Base-by-base conservation (phyloP, 1,139 yeast genomes). In the Candida sojae region DNA sequence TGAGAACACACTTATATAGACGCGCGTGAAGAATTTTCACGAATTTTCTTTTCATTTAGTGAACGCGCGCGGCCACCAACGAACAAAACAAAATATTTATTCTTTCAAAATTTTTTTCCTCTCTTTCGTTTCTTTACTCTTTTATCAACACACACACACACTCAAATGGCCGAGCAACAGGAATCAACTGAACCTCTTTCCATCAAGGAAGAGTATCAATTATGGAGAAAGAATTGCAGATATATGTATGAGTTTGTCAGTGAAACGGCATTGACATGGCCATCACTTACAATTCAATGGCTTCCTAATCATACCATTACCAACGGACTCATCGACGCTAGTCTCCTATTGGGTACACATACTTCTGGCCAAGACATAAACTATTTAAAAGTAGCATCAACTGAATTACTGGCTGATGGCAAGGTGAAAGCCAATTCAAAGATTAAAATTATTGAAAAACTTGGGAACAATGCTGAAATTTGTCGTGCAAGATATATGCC, bases 401-500 rank as follows among this genome's bases (percentile, higher is more conserved):
- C 91, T 2, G 85, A 84, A 47, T 58, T 88, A n/a, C 96, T 96
- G 1, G 56, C 57, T 28, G 67, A 40, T 44, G 53, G 62, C 5
- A 59, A 55, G 2, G 64, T 33, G 11, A 64, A 69, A 52, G 64
- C 69, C 36, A 66, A 64, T 40, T 66, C 90, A 2, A 72, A 86
- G 50, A 75, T 90, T 44, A 84, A 80, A 55, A 82, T 88, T 42
- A 70, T 75, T 41, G 85, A 84, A 62, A 86, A 87, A 57, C 68
- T 67, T 49, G 70, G 67, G 51, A 79, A 77, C 55, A 61, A 64
- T 31, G 66, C 77, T 70, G 96, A 88, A 61, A 82, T 92, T 48
- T 89, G 91, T 60, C 76, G 92, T 54, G 96, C 96, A 5, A 79
- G 97, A 40, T 84, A 81, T 60, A 82, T 86, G 80, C 96, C 97